phyloP scores from a whole-genome alignment of 805 yeast species.

The Saturnispora halmiae region DNA sequence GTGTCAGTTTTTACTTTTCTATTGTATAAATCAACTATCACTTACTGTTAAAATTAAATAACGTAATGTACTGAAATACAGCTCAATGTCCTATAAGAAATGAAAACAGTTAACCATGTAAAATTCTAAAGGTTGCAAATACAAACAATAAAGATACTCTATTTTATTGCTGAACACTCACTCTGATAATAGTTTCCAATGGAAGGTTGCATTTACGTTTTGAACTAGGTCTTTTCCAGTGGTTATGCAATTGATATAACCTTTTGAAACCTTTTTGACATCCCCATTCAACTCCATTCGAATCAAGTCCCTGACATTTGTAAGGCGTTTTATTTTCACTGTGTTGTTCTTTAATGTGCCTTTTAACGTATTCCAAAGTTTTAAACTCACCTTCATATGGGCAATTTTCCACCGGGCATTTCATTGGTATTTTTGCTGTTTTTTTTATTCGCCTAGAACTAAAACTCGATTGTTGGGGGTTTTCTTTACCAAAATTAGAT shows the following conservation, averaged over 20 bases:
- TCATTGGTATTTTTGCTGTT: background rate
- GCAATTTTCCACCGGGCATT: conserved; percentile 3
- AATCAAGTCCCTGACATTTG: background rate
- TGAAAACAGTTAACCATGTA: no score
- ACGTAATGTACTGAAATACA: no score
- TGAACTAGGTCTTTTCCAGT: conserved; percentile 3
- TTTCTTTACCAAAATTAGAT: background rate
- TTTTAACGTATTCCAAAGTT: conserved; percentile 3
- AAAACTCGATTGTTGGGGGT: no score
- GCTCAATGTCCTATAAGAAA: no score
- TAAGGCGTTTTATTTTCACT: background rate
- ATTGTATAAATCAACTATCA: no score
- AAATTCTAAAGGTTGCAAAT: no score
- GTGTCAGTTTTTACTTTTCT: no score
- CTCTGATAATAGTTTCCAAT: no score
- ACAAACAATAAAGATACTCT: no score
- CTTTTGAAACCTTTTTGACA: conserved; percentile 5
- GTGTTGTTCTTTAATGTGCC: conserved; percentile 7
- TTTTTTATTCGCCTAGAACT: background rate
- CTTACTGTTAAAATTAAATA: no score
- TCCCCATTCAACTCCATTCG: background rate
- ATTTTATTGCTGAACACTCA: no score
- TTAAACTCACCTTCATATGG: conserved; percentile 3
- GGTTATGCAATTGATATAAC: conserved; percentile 5
- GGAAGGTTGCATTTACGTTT: conserved; percentile 1